phyloP scores from a whole-genome alignment of 805 yeast genomes.

The Ogataea paradorogensis region DNA sequence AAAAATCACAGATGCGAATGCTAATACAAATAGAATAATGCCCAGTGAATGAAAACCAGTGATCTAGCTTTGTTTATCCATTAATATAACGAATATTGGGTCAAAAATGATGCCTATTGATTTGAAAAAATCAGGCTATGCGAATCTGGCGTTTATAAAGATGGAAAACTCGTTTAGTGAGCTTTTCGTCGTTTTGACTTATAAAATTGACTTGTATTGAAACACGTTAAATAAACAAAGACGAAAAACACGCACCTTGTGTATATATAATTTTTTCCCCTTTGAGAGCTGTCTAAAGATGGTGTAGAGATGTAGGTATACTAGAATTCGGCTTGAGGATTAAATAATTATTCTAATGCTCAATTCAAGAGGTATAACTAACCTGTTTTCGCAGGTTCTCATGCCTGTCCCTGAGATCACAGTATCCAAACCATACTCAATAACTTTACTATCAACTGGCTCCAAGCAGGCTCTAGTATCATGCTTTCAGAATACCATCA shows the following conservation, averaged over 20 bases:
- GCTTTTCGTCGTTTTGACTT: neutral
- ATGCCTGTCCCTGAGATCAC: constrained; percentile 27
- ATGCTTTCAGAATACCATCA: constrained; percentile 17
- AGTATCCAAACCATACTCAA: constrained; percentile 25
- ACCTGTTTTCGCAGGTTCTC: constrained; percentile 28
- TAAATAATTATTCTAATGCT: constrained; percentile 24
- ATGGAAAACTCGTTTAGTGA: neutral
- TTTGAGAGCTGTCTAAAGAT: constrained; percentile 1
- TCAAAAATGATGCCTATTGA: neutral
- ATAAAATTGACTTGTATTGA: constrained; percentile 6
- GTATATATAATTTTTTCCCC: constrained; percentile 10
- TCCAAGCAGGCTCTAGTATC: constrained; percentile 32
- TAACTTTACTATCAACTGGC: constrained; percentile 29
- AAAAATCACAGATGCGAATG: constrained; percentile 8
- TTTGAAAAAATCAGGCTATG: neutral
- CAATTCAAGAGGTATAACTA: constrained; percentile 27
- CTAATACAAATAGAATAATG: constrained; percentile 2
- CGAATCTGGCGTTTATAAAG: neutral
- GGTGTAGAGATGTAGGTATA: constrained; percentile 2
- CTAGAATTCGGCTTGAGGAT: neutral
- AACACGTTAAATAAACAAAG: constrained; percentile 12
- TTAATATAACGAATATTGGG: constrained; percentile 1
- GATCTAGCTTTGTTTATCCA: constrained; percentile 2
- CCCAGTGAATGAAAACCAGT: neutral
- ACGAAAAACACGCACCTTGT: constrained; percentile 10